Evolutionary conservation across 768 basidiomycete species (phyloP).

Genomic region (Termitomyces sp.): DNA sequence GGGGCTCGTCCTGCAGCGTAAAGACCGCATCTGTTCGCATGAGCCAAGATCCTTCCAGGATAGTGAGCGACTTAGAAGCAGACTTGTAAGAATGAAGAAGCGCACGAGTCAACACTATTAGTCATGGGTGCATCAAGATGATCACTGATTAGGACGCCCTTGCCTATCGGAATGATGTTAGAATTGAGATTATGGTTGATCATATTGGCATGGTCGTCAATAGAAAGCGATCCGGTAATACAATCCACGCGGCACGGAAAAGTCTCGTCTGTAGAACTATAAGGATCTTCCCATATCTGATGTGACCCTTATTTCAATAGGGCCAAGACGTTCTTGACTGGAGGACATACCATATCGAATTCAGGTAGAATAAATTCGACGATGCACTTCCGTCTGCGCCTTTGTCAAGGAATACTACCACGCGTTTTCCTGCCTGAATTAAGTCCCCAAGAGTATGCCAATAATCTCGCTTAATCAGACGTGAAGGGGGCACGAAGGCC

Average conservation of each 20-base stretch:
- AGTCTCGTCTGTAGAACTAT: constrained; percentile 28
- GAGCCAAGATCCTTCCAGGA: constrained; percentile 25
- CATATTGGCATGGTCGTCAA: constrained; percentile 33
- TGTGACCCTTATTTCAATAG: not conserved
- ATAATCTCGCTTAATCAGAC: constrained; percentile 34
- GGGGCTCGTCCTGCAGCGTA: constrained; percentile 34
- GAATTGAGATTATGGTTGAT: constrained; percentile 41
- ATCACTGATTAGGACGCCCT: constrained; percentile 24
- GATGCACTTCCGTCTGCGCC: constrained; percentile 19
- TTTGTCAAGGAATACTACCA: constrained; percentile 45
- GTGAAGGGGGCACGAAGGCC: constrained; percentile 45
- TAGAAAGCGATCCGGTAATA: constrained; percentile 27
- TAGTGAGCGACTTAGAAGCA: not conserved
- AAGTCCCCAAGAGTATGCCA: constrained; percentile 63
- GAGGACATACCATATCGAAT: constrained; percentile 28
- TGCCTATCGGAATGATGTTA: constrained; percentile 23
- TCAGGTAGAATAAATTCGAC: constrained; percentile 35
- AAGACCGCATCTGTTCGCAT: constrained; percentile 37
- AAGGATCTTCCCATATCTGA: constrained; percentile 39
- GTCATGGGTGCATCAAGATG: constrained; percentile 20
- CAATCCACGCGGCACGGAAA: constrained; percentile 39
- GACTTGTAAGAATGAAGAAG: not conserved
- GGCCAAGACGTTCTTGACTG: not conserved
- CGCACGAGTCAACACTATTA: constrained; percentile 25
- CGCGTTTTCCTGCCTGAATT: constrained; percentile 50